These are phyloP conservation scores for Chlorella variabilis DNA, from an alignment of 163 green algal genomes.

Conservation along the genomic window DNA sequence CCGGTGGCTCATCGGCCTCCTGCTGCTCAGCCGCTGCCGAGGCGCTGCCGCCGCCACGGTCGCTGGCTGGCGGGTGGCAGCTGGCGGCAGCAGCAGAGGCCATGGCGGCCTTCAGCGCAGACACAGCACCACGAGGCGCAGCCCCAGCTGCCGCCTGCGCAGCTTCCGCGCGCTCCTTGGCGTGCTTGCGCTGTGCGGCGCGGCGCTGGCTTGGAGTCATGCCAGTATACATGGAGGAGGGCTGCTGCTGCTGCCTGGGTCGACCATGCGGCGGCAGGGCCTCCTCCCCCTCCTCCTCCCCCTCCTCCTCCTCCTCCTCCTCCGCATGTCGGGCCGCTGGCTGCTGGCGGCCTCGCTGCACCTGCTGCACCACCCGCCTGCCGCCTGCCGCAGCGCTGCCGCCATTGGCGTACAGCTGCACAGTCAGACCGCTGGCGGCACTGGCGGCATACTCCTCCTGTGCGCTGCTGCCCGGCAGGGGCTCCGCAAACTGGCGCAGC, in stretches of 20 bases:
- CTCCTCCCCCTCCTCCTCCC: background rate
- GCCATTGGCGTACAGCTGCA: background rate
- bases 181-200: constrained; percentile 4
- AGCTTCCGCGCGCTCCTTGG: background rate
- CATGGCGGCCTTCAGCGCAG: background rate
- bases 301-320: background rate
- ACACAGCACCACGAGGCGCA: background rate
- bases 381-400: background rate
- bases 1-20: too few species aligned
- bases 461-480: background rate
- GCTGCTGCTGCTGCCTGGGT: background rate
- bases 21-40: too few species aligned
- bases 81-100: background rate
- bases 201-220: constrained; percentile 21
- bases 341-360: too few species aligned
- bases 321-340: background rate
- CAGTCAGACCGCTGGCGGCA: background rate
- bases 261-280: background rate
- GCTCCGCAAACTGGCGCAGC: background rate
- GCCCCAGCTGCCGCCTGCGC: background rate
- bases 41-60: too few species aligned
- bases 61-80: background rate
- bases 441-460: background rate
- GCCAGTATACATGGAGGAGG: background rate
- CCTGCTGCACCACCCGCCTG: constrained; percentile 7